Evolutionary conservation across 148 eudicot genomes (phyloP).

Genomic region (Euryodendron excelsum): DNA sequence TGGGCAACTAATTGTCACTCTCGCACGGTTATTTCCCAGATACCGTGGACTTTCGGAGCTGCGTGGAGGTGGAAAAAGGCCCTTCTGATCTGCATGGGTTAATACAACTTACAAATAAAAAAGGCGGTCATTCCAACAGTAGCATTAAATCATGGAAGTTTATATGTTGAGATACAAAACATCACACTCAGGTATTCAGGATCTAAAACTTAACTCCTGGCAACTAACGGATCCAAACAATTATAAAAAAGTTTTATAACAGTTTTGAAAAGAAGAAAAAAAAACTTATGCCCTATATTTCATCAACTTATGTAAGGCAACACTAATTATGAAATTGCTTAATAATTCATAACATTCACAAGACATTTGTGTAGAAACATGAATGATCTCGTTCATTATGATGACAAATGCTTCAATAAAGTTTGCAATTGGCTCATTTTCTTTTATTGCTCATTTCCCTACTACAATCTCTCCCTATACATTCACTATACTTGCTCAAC

Average conservation of each 20-base stretch:
- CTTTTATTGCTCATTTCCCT: neutral
- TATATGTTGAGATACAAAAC: neutral
- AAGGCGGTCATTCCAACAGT: neutral
- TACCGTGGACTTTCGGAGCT: constrained; percentile 9
- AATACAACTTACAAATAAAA: neutral
- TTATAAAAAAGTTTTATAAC: neutral
- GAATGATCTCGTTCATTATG: neutral
- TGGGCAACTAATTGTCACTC: constrained; percentile 57
- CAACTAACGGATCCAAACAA: neutral
- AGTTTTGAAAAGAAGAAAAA: neutral
- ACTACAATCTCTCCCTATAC: neutral
- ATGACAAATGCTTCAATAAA: neutral
- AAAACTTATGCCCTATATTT: no score
- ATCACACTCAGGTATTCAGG: neutral
- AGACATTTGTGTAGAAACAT: neutral
- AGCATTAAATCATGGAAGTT: neutral
- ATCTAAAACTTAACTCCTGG: no score
- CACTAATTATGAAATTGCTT: neutral
- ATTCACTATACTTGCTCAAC: neutral
- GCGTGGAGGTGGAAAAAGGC: constrained; percentile 3
- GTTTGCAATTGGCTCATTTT: neutral
- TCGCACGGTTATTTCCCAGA: constrained; percentile 18
- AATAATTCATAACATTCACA: neutral
- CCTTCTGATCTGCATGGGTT: constrained; percentile 37
- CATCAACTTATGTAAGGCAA: neutral